Evolutionary conservation across 2,329 filamentous ascomycete species (phyloP).

Genomic region (Aspergillus hortae): DNA sequence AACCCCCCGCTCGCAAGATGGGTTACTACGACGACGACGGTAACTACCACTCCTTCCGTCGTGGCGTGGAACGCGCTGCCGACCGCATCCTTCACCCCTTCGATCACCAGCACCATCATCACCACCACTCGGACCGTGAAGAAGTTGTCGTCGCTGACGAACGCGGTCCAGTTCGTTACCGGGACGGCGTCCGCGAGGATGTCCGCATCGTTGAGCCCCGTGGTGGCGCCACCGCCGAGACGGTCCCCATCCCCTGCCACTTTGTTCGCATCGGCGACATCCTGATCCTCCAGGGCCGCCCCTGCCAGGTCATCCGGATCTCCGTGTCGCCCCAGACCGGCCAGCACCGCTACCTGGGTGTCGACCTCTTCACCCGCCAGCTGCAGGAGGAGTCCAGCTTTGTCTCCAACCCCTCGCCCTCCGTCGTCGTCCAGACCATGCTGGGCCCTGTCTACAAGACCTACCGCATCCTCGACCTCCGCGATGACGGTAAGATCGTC

Average conservation of each 20-base stretch:
- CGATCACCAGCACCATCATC: slow-evolving; percentile 40
- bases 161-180: slow-evolving; percentile 44
- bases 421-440: slow-evolving; percentile 99
- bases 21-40: slow-evolving; percentile 79
- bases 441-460: slow-evolving; percentile 99
- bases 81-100: slow-evolving; percentile 64
- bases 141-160: slow-evolving; percentile 42
- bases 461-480: slow-evolving; percentile 98
- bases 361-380: slow-evolving; percentile 99
- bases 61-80: slow-evolving; percentile 64
- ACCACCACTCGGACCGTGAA: slow-evolving; percentile 33
- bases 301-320: slow-evolving; percentile 99
- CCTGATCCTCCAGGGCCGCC: slow-evolving; percentile 96
- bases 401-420: slow-evolving; percentile 93
- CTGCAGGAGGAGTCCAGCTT: slow-evolving; percentile 98
- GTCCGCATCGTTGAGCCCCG: slow-evolving; percentile 52
- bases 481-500: slow-evolving; percentile 75
- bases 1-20: slow-evolving; percentile 60
- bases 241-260: slow-evolving; percentile 97
- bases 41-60: slow-evolving; percentile 71
- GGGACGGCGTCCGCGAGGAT: slow-evolving; percentile 42
- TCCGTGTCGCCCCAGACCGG: slow-evolving; percentile 95
- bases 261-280: slow-evolving; percentile 99
- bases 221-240: slow-evolving; percentile 61
- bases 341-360: slow-evolving; percentile 99